Base-by-base conservation (phyloP, 805 yeast genomes). In the Suhomyces sp. region DNA sequence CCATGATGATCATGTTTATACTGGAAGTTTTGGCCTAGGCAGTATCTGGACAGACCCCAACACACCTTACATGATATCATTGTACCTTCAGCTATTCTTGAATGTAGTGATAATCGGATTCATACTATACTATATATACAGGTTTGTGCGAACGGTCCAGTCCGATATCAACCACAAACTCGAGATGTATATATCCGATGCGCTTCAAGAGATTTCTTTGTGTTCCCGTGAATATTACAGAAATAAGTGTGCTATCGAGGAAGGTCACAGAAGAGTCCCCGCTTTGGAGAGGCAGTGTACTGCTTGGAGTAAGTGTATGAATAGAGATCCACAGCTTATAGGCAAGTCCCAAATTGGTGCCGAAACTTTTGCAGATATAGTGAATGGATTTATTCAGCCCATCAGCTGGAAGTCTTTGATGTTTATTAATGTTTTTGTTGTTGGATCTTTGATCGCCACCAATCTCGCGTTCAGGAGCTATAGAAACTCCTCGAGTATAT, bases 301-400 rank as follows among this genome's bases (percentile, higher is more conserved):
- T 33, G 76, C 75, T 33, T 89, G 96, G 94, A 86, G 82, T 54
- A 79, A 78, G 52, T 94, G 99, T 66, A 89, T 89, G 91, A 82
- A 84, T 59, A 71, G 84, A 46, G 93, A 89, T 56, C 92, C 96
- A 8, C 78, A 80, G 59, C 70, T 50, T 65, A 77, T 85, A 10
- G 92, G 89, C 3, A 78, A 83, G 46, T 87, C 93, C 1, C 78
- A 77, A 54, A 78, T 90, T 50, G 84, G 91, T 45, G 96, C 96
- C 0, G 91, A 86, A 63, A 85, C 93, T 0, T 77, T 89, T 59
- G 96, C 96, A 1, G 93, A 87, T 55, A 87, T 89, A 6, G 72
- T 90, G 44, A 87, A 90, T 67, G 83, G 91, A 1, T 89, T 89
- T 60, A 69, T 88, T 20, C 81, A 78, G 52, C 86, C 89, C 2